Evolutionary conservation across 495 filamentous ascomycete genomes (phyloP).

Genomic region (Penicillium paradoxum): DNA sequence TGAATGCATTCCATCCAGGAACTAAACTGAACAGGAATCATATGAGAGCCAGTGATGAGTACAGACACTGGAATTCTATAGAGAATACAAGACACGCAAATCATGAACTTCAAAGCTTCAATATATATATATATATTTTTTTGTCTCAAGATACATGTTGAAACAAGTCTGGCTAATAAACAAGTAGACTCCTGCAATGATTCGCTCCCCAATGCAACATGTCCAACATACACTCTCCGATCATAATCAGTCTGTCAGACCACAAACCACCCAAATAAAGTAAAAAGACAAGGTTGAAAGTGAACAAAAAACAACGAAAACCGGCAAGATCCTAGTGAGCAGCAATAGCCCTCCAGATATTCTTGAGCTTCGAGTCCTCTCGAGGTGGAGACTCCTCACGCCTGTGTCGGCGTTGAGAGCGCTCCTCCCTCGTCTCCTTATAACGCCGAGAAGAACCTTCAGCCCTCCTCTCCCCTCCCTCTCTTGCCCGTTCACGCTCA

Average conservation of each 20-base stretch:
- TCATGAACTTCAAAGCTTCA: not conserved
- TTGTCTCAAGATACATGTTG: not conserved
- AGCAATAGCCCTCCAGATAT: conserved; percentile 34
- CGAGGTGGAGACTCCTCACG: conserved; percentile 33
- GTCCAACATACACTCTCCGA: conserved; percentile 12
- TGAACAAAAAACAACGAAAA: conserved; percentile 6
- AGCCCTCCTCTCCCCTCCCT: conserved; percentile 14
- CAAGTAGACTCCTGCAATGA: conserved; percentile 24
- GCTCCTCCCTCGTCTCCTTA: conserved; percentile 16
- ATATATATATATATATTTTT: not conserved
- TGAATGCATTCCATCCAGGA: not conserved
- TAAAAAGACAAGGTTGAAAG: conserved; percentile 15
- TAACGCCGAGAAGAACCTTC: conserved; percentile 22
- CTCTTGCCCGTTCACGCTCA: conserved; percentile 9
- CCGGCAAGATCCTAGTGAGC: conserved; percentile 22
- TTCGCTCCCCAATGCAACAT: conserved; percentile 23
- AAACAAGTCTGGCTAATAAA: conserved; percentile 6
- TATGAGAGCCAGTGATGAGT: not conserved
- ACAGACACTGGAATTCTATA: too few relatives aligned
- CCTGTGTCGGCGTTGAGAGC: conserved; percentile 26
- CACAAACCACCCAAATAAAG: conserved; percentile 2
- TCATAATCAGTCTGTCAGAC: conserved; percentile 4
- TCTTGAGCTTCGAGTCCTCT: conserved; percentile 34
- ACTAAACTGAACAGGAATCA: not conserved
- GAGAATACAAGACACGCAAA: too few relatives aligned